Conservation (phyloP, 2,329 filamentous ascomycete species). For the Talaromyces albobiverticillius region DNA sequence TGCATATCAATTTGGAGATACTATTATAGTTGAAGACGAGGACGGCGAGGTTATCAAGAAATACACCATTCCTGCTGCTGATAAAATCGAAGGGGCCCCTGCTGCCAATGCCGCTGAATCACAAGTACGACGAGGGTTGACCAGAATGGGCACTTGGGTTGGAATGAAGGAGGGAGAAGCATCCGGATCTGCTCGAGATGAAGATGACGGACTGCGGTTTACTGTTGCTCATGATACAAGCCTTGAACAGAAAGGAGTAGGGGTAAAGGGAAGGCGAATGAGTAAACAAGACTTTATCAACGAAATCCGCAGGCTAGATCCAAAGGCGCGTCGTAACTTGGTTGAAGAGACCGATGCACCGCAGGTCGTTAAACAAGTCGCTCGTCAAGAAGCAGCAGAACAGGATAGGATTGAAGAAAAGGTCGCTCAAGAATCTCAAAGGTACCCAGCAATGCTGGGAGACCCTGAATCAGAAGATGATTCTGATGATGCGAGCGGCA, state of each 20-base stretch:
- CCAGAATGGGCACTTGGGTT: constrained; percentile 61
- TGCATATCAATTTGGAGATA: constrained; percentile 67
- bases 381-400: constrained; percentile 26
- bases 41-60: constrained; percentile 68
- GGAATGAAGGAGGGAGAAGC: constrained; percentile 35
- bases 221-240: constrained; percentile 51
- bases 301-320: constrained; percentile 59
- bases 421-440: constrained; percentile 17
- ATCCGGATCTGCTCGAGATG: constrained; percentile 24
- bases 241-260: constrained; percentile 32
- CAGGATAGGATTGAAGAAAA: constrained; percentile 22
- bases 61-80: constrained; percentile 57
- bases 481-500: constrained; percentile 5
- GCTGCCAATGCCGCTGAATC: constrained; percentile 29
- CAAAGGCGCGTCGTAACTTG: constrained; percentile 53
- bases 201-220: constrained; percentile 58
- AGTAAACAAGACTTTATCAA: constrained; percentile 64
- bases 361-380: constrained; percentile 36
- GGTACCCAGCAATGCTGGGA: constrained; percentile 6
- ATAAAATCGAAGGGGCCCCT: constrained; percentile 28
- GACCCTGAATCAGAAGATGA: constrained; percentile 12
- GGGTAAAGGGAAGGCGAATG: constrained; percentile 56
- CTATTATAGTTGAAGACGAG: constrained; percentile 68
- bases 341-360: constrained; percentile 43
- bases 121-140: constrained; percentile 51